Base-by-base conservation (phyloP, 139 green algal genomes). In the Chlorella sp. region DNA sequence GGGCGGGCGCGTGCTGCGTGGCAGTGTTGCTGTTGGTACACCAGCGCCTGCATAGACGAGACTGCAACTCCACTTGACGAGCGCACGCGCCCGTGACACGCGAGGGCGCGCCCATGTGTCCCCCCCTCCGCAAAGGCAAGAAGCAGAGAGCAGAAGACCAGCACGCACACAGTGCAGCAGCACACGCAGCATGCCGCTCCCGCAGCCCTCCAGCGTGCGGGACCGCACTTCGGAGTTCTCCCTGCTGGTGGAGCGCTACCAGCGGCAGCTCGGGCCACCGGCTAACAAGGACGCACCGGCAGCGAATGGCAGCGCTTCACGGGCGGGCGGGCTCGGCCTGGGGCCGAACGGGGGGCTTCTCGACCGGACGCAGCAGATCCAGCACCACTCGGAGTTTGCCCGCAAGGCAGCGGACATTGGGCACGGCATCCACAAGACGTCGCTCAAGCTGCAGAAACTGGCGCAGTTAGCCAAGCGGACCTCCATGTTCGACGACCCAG, bases 401-500 rank as follows among this genome's bases (percentile, higher is more conserved):
- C 74, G 78, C n/a, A 83, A 81, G 20, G 95, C 95, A 26, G 89
- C 91, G 4, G 72, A 87, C 2, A 96, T 99, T 34, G 95, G 95
- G 0, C 74, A 94, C 22, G 86, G 82, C 30, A 99, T 99, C 49
- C 94, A 99, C 73, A 85, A 74, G n/a, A 98, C 95, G 1, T 94
- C 88, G 1, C 29, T 91, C 32, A 98, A 97, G 77, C 89, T 99
- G n/a, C 82, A 91, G 51, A 91, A 92, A 75, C 86, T 98, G 23
- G 85, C 92, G 1, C 89, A 96, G 84, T 87, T 99, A 17, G 95
- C 95, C 1, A 97, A 96, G 82, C 89, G 92, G 31, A 98, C 92
- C 6, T 94, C 88, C 27, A 96, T 95, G 84, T 99, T 99, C 80
- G 94, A 99, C 75, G 95, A 99, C 76, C 93, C 93, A 0, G 87